Conservation (phyloP, 2,329 filamentous ascomycete genomes). For the Venturia nashicola region DNA sequence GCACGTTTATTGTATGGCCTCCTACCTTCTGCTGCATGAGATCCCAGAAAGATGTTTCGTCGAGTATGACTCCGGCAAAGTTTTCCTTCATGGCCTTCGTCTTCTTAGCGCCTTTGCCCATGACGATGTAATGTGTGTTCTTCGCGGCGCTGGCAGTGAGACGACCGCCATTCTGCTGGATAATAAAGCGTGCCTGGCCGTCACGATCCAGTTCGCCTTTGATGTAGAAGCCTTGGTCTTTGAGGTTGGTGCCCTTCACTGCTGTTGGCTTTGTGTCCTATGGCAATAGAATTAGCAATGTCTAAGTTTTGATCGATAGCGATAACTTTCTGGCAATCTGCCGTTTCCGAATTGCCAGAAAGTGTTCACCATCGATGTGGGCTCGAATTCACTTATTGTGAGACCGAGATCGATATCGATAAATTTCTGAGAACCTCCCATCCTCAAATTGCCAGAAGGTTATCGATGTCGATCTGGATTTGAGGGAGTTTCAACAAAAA, state of each 20-base stretch:
- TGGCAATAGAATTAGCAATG: background rate
- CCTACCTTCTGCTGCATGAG: background rate
- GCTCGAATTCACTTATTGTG: background rate
- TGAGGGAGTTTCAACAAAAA: background rate
- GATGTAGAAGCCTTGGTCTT: background rate
- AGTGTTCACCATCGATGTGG: background rate
- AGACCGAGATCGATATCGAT: background rate
- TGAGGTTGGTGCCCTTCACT: background rate
- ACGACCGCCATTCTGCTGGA: background rate
- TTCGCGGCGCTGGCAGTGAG: background rate
- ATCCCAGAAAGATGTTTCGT: background rate
- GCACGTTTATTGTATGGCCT: background rate
- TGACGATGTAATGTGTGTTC: background rate
- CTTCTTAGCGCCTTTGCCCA: background rate
- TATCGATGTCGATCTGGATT: background rate
- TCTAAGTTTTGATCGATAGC: background rate
- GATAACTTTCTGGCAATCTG: background rate
- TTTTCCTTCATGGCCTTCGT: background rate
- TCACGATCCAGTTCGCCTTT: background rate
- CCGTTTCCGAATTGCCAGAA: background rate
- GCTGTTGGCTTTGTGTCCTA: background rate
- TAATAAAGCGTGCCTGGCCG: background rate
- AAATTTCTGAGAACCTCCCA: background rate
- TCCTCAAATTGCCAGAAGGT: background rate
- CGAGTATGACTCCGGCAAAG: background rate